A percentile compares a stretch with the other conserved stretches of the same genome.
Conservation (phyloP, 129 eudicot species). For the Pittosporum tobira region DNA sequence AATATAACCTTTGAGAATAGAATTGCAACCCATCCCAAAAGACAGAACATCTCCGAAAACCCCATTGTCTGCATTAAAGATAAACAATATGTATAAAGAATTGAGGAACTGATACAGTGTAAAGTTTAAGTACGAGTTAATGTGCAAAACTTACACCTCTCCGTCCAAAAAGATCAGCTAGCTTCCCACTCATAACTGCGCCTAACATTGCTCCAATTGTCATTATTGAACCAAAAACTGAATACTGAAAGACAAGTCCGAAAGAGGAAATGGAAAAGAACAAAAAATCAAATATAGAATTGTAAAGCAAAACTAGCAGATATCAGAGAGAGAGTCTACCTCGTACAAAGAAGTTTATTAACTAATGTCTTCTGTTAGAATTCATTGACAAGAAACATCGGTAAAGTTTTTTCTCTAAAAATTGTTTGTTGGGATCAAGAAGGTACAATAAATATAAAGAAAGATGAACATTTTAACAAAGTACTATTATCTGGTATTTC, state of each 20-base stretch:
- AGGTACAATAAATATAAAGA: neutral
- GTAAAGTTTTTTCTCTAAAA: neutral
- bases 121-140: neutral
- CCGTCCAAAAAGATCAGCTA: conserved; percentile 73
- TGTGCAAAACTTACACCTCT: conserved; percentile 46
- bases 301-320: neutral
- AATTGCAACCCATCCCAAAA: conserved; percentile 75
- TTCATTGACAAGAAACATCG: neutral
- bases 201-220: conserved; percentile 90
- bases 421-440: neutral
- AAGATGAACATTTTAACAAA: neutral
- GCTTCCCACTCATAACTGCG: conserved; percentile 71
- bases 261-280: conserved; percentile 2
- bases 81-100: conserved; percentile 3
- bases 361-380: neutral
- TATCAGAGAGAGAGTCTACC: neutral
- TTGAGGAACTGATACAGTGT: neutral
- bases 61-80: conserved; percentile 63
- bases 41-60: conserved; percentile 53
- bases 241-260: conserved; percentile 46
- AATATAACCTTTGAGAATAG: conserved; percentile 51
- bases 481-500: too few relatives aligned
- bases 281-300: neutral
- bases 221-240: conserved; percentile 80
- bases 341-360: neutral